These are phyloP conservation scores for Medicago truncatula DNA, from an alignment of 306 rosid species.

Conservation along the genomic window MtrunA17r5.0-ANR NC_053042.1:46836501-46837000, in stretches of 20 bases:
- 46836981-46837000: slow-evolving; percentile 33
- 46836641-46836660: not conserved
- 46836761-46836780: slow-evolving; percentile 28
- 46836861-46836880: slow-evolving; percentile 70
- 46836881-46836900: slow-evolving; percentile 65
- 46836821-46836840: not conserved
- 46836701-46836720: slow-evolving; percentile 25
- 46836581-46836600: slow-evolving; percentile 50
- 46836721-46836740: slow-evolving; percentile 25
- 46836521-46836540: slow-evolving; percentile 69
- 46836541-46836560: slow-evolving; percentile 77
- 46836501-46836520: slow-evolving; percentile 78
- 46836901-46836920: slow-evolving; percentile 80
- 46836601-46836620: slow-evolving; percentile 28
- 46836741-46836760: slow-evolving; percentile 33
- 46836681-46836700: slow-evolving; percentile 15
- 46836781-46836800: slow-evolving; percentile 9
- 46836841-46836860: slow-evolving; percentile 33
- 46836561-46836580: slow-evolving; percentile 67
- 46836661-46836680: slow-evolving; percentile 25
- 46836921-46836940: slow-evolving; percentile 89
- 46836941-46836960: slow-evolving; percentile 98
- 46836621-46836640: slow-evolving; percentile 29
- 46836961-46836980: slow-evolving; percentile 31
- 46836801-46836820: slow-evolving; percentile 10